Evolutionary conservation across 371 early-diverging fungal species (phyloP), one percentile per base, ranked within the genome.

Genomic region (Apophysomyces elegans): DNA sequence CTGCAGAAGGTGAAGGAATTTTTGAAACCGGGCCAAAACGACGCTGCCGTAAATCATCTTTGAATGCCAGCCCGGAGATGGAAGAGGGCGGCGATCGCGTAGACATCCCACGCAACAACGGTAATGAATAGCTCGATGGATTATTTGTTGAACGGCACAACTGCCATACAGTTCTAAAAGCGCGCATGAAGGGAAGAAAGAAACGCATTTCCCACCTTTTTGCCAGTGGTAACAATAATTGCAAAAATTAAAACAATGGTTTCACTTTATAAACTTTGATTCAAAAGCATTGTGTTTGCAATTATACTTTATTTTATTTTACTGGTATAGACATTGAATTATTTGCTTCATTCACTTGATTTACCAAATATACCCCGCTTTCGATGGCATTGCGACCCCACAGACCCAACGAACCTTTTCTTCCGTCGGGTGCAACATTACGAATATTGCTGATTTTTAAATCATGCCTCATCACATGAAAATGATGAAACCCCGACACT

Each of bases 1-100:
- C 91, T 12, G 91, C 91, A 4, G 92, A 85, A 18, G 72, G 79
- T 13, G 68, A 67, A 37, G 73, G 80, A 58, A 59, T 71, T 62
- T 71, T 46, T 39, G 85, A 75, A 7, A 82, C 70, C 13, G 81
- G 82, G 5, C 83, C 81, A 58, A 75, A 84, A n/a, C 85, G 83
- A 60, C 78, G 73, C 69, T 86, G 87, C 39, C 85, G 85, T 37
- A 83, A 73, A 21, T 81, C 80, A 12, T 77, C 76, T 69, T 87
- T 87, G 70, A 84, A 87, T 1, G 85, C 73, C 39, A 85, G 76
- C 56, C 86, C 88, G 32, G 84, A 84, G 2, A 84, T 85, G n/a
- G 88, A 83, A 0, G 86, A 68, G 38, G 35, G 59, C 2, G 68
- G 68, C 18, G 46, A 56, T 50, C 54, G 54, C 4, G 54, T 18